phyloP scores from a whole-genome alignment of 176 grass and related monocot genomes.

The Typha latifolia region DNA sequence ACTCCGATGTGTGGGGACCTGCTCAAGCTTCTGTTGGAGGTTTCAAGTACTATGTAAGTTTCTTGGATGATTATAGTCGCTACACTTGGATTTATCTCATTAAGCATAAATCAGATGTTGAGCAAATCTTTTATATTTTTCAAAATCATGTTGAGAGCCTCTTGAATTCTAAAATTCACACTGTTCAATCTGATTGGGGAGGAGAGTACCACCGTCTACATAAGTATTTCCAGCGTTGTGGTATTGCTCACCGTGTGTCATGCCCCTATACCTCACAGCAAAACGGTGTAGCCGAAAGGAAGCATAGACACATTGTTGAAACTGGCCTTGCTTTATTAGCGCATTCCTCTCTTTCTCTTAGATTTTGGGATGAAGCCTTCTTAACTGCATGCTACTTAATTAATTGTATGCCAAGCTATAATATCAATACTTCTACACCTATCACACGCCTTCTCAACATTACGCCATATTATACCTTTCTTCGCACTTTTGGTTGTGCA shows the following conservation, averaged over 20 bases:
- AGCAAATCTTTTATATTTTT: not conserved
- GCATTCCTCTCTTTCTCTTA: not conserved
- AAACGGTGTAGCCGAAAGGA: not conserved
- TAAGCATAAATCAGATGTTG: not conserved
- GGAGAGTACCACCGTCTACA: not conserved
- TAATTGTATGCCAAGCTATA: too few relatives aligned
- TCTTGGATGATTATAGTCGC: constrained; percentile 2
- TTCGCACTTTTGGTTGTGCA: not conserved
- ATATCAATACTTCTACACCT: too few relatives aligned
- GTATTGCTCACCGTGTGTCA: too few relatives aligned
- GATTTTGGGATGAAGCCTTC: not conserved
- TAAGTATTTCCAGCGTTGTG: too few relatives aligned
- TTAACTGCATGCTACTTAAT: too few relatives aligned
- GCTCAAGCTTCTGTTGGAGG: too few relatives aligned
- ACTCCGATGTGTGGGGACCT: not conserved
- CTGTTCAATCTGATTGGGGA: not conserved
- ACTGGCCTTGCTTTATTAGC: not conserved
- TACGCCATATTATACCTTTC: not conserved
- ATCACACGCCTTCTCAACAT: too few relatives aligned
- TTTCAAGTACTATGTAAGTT: not conserved
- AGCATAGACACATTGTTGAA: not conserved
- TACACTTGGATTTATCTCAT: constrained; percentile 1
- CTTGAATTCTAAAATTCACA: too few relatives aligned
- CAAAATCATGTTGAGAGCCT: not conserved
- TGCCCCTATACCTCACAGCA: not conserved